A percentile compares a stretch with the other conserved stretches of the same genome.
phyloP scores from a whole-genome alignment of 441 rosid genomes.

The Erysimum cheiri region DNA sequence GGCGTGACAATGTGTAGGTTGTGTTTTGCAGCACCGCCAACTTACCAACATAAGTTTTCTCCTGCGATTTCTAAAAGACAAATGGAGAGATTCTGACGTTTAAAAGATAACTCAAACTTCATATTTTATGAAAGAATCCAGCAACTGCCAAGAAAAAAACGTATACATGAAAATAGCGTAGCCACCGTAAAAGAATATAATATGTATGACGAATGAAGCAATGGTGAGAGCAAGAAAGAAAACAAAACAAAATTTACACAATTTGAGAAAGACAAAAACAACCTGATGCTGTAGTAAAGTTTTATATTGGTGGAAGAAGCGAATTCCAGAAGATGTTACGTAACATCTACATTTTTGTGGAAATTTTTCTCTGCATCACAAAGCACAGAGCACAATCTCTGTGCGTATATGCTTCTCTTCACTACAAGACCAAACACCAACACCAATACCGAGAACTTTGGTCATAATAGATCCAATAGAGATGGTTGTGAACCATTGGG shows the following conservation, averaged over 20 bases:
- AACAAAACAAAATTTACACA: constrained; percentile 29
- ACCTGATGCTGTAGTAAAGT: constrained; percentile 18
- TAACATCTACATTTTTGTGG: constrained; percentile 24
- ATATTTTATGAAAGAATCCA: constrained; percentile 21
- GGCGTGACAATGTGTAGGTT: too few species aligned
- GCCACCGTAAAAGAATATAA: constrained; percentile 5
- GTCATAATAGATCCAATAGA: constrained; percentile 74
- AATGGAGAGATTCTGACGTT: not conserved
- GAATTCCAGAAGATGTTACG: constrained; percentile 28
- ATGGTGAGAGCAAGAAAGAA: not conserved
- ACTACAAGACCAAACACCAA: constrained; percentile 15
- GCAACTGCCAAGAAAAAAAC: not conserved
- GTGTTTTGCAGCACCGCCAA: not conserved
- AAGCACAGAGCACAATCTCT: constrained; percentile 16
- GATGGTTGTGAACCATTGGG: constrained; percentile 63
- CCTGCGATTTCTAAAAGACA: not conserved
- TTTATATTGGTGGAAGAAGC: constrained; percentile 23
- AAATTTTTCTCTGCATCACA: not conserved
- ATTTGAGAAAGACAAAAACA: constrained; percentile 16
- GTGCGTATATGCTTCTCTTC: constrained; percentile 29
- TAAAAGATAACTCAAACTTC: not conserved
- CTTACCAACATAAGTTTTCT: not conserved
- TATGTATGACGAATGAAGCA: constrained; percentile 9
- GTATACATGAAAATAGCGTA: constrained; percentile 12
- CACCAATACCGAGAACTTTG: not conserved